Percentiles rank a stretch among this genome's conserved stretches.
These are phyloP conservation scores for Lentinula sp. DNA, from an alignment of 768 basidiomycete genomes.

Conservation along the genomic window DNA sequence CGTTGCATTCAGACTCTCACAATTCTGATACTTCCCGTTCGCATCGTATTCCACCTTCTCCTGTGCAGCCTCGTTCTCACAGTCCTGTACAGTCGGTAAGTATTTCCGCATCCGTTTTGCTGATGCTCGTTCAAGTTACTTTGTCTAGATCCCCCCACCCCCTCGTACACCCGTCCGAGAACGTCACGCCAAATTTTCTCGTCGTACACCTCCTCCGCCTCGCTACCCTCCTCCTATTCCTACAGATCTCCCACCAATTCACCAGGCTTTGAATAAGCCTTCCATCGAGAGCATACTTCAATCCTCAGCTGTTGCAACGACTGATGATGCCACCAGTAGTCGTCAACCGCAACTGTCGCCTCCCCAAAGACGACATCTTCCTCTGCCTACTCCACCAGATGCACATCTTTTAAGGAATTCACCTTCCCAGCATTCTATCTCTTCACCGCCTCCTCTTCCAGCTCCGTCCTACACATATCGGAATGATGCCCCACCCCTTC, in stretches of 20 bases:
- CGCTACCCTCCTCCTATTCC: conserved; percentile 3
- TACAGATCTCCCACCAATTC: not conserved
- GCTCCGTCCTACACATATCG: not conserved
- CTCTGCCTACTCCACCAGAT: not conserved
- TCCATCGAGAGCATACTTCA: not conserved
- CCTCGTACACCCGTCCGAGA: not conserved
- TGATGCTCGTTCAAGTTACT: not conserved
- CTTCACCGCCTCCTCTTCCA: not conserved
- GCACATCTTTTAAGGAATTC: not conserved
- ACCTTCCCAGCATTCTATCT: not conserved
- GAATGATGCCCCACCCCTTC: not conserved
- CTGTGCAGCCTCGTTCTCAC: not conserved
- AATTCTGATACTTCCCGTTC: not conserved
- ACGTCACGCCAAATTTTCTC: not conserved
- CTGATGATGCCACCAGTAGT: not conserved
- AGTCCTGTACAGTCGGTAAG: not conserved
- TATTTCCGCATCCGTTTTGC: not conserved
- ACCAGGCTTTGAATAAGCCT: not conserved
- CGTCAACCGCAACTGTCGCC: not conserved
- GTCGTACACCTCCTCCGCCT: conserved; percentile 6
- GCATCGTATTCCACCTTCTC: not conserved
- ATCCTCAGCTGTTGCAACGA: not conserved
- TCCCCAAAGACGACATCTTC: not conserved
- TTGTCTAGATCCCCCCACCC: not conserved
- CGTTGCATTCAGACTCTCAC: conserved; percentile 1